Conservation (phyloP, 768 basidiomycete genomes). For the Hebeloma cylindrosporum region DNA sequence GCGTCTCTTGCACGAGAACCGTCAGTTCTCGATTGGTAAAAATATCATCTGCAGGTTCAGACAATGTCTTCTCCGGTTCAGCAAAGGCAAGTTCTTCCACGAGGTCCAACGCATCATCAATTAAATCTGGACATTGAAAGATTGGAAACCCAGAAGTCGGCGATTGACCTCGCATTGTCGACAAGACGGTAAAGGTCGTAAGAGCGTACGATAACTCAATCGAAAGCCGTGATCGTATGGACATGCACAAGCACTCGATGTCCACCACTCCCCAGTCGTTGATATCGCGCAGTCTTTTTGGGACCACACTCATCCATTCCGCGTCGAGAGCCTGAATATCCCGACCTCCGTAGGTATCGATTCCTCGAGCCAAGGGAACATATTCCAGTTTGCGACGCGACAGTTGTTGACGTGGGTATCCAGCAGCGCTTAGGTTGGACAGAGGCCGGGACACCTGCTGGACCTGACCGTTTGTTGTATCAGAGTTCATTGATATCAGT, state of each 20-base stretch:
- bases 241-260: slow-evolving; percentile 92
- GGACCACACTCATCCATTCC: slow-evolving; percentile 52
- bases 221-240: slow-evolving; percentile 80
- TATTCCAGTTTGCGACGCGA: slow-evolving; percentile 87
- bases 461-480: slow-evolving; percentile 23
- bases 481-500: slow-evolving; percentile 29
- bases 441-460: slow-evolving; percentile 29
- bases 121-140: slow-evolving; percentile 70
- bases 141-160: slow-evolving; percentile 73
- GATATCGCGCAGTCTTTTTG: slow-evolving; percentile 65
- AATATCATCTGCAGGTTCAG: slow-evolving; percentile 36
- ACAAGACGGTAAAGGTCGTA: slow-evolving; percentile 81
- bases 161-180: slow-evolving; percentile 70
- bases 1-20: slow-evolving; percentile 55
- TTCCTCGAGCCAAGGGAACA: slow-evolving; percentile 72
- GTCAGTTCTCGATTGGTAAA: slow-evolving; percentile 68
- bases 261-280: slow-evolving; percentile 90
- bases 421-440: slow-evolving; percentile 28
- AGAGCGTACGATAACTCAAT: slow-evolving; percentile 88
- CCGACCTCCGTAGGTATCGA: slow-evolving; percentile 79
- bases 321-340: slow-evolving; percentile 67
- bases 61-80: slow-evolving; percentile 37
- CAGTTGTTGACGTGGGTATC: slow-evolving; percentile 46
- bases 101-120: slow-evolving; percentile 86
- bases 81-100: slow-evolving; percentile 79